Base-by-base conservation (phyloP, 2,329 filamentous ascomycete genomes). In the Pseudocercospora macadamiae region DNA sequence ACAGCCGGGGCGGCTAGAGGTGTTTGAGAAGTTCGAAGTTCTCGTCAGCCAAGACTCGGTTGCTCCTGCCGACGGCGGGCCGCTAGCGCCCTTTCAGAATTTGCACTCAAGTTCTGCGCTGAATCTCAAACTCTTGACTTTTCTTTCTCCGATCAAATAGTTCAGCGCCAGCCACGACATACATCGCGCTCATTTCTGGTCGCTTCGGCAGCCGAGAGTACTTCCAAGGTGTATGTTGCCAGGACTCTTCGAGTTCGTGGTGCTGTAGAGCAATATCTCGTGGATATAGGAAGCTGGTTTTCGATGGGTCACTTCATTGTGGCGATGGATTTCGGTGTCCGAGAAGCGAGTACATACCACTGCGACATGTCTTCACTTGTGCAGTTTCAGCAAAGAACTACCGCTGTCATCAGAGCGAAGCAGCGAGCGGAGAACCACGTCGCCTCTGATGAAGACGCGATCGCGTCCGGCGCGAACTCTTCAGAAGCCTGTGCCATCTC, bases 321-420 rank as follows among this genome's bases (percentile, higher is more conserved):
- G 84, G 85, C 86, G 84, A 87, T 86, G 85, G 83, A 77, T 78
- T 77, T 77, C 80, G 84, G 87, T 88, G 86, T 87, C 86, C 85
- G 87, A 83, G 74, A 83, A 87, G 80, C 84, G 86, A 86, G 86
- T 77, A 86, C 83, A 85, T 81, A 76, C 49, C 3, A 19, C 3
- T 19, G 12, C 26, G 16, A 21, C 25, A 18, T 7, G n/a, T 28
- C n/a, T 12, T 56, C 53, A 48, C 59, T 39, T 53, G 23, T 25
- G 44, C n/a, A n/a, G n/a, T n/a, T n/a, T n/a, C n/a, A n/a, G n/a
- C n/a, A n/a, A n/a, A n/a, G n/a, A n/a, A n/a, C n/a, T n/a, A n/a
- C n/a, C n/a, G n/a, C n/a, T n/a, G n/a, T n/a, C n/a, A n/a, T n/a
- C n/a, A n/a, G n/a, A n/a, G n/a, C n/a, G n/a, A n/a, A n/a, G n/a